Conservation (phyloP, 192 early-diverging fungal genomes). For the Backusella luteola region DNA sequence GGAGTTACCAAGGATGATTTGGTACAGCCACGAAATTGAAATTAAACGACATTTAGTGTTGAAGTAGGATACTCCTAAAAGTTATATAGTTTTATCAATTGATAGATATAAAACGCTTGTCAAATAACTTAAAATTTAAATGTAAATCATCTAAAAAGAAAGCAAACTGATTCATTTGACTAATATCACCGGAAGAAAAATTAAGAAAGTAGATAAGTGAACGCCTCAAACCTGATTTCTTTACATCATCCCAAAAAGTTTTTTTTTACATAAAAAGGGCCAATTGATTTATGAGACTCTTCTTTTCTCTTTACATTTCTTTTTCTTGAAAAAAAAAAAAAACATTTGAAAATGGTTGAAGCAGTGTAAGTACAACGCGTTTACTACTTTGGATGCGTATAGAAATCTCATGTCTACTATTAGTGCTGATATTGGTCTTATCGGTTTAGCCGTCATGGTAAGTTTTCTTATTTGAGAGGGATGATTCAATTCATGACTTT, state of each 20-base stretch:
- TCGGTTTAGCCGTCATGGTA: slow-evolving; percentile 99
- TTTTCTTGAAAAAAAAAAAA: background rate
- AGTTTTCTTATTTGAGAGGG: background rate
- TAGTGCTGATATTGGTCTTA: slow-evolving; percentile 97
- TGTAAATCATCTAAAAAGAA: too few relatives aligned
- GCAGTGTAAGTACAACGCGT: slow-evolving; percentile 1
- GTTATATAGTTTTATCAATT: too few relatives aligned
- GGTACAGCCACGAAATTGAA: background rate
- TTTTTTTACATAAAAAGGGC: background rate
- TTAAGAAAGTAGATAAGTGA: background rate
- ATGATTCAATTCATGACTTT: background rate
- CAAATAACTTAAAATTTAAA: too few relatives aligned
- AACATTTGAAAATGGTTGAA: slow-evolving; percentile 12
- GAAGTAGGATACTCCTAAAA: too few relatives aligned
- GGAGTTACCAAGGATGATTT: background rate
- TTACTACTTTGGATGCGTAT: background rate
- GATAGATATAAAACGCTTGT: too few relatives aligned
- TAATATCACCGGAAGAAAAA: background rate
- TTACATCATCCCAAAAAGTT: background rate
- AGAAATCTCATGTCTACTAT: background rate
- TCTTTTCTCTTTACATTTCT: background rate
- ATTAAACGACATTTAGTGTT: too few relatives aligned
- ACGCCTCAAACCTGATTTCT: background rate
- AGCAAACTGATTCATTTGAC: too few relatives aligned
- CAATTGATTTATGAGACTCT: background rate